phyloP scores from a whole-genome alignment of 306 rosid genomes.

The Urtica urens region DNA sequence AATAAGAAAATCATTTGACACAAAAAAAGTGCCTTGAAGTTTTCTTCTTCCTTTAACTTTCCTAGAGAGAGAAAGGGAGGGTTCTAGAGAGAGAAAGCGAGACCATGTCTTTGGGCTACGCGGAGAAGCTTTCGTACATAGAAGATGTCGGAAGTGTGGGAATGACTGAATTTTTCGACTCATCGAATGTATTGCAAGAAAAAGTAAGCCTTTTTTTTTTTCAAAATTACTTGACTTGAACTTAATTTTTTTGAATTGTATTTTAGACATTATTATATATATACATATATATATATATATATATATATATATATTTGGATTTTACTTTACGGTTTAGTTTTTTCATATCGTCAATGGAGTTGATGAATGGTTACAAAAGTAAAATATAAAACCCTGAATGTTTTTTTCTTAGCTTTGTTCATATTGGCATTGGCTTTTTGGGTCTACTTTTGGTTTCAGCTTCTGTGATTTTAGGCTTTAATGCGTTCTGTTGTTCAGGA shows the following conservation, averaged over 20 bases:
- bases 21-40: neutral
- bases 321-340: too few relatives aligned
- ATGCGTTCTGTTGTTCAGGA: slow-evolving; percentile 7
- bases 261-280: too few relatives aligned
- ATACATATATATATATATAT: too few relatives aligned
- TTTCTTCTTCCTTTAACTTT: slow-evolving; percentile 15
- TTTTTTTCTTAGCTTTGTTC: neutral
- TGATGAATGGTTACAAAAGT: too few relatives aligned
- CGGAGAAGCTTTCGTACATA: slow-evolving; percentile 90
- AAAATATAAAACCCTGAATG: too few relatives aligned
- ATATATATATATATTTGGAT: too few relatives aligned
- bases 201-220: slow-evolving; percentile 34
- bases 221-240: too few relatives aligned
- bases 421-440: slow-evolving; percentile 17
- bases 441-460: too few relatives aligned
- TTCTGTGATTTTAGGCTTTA: slow-evolving; percentile 13
- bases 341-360: too few relatives aligned
- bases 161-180: slow-evolving; percentile 79
- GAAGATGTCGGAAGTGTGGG: slow-evolving; percentile 97
- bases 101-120: slow-evolving; percentile 90
- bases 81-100: slow-evolving; percentile 9
- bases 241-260: too few relatives aligned
- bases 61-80: slow-evolving; percentile 5
- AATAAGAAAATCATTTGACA: neutral
- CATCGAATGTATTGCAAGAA: slow-evolving; percentile 59